phyloP scores from a whole-genome alignment of 352 stramenopile genomes.

The Pseudoperonospora humuli region DNA sequence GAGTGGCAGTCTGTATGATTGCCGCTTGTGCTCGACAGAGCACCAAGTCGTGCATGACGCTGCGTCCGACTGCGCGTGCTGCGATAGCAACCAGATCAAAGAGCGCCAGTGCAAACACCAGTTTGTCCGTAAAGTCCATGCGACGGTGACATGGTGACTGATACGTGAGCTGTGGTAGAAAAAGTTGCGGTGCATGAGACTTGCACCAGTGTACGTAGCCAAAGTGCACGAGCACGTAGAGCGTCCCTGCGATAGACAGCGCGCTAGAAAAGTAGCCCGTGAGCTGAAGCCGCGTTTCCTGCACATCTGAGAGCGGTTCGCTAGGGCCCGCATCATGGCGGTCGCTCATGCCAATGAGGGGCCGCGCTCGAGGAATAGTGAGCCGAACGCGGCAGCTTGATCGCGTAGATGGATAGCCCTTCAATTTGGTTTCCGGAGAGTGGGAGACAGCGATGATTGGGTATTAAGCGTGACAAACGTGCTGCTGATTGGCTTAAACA shows the following conservation, averaged over 20 bases:
- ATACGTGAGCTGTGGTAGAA: constrained; percentile 1
- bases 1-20: constrained; percentile 42
- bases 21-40: constrained; percentile 52
- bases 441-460: constrained; percentile 2
- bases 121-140: constrained; percentile 62
- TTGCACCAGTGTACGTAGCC: constrained; percentile 35
- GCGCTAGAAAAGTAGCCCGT: constrained; percentile 36
- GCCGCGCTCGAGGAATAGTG: constrained; percentile 2
- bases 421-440: constrained; percentile 10
- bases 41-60: constrained; percentile 28
- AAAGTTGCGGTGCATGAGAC: not conserved
- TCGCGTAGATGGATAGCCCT: constrained; percentile 5
- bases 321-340: constrained; percentile 10
- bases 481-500: constrained; percentile 8
- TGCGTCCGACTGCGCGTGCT: constrained; percentile 46
- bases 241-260: constrained; percentile 49
- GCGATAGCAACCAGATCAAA: constrained; percentile 57
- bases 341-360: constrained; percentile 16
- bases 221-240: constrained; percentile 63
- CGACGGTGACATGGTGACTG: constrained; percentile 9
- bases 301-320: constrained; percentile 13
- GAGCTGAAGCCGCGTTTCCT: constrained; percentile 33
- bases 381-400: not conserved
- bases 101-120: constrained; percentile 61
- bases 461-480: not conserved